Conservation (phyloP, 176 grass and related monocot species). For the Pontederia crassipes region DNA sequence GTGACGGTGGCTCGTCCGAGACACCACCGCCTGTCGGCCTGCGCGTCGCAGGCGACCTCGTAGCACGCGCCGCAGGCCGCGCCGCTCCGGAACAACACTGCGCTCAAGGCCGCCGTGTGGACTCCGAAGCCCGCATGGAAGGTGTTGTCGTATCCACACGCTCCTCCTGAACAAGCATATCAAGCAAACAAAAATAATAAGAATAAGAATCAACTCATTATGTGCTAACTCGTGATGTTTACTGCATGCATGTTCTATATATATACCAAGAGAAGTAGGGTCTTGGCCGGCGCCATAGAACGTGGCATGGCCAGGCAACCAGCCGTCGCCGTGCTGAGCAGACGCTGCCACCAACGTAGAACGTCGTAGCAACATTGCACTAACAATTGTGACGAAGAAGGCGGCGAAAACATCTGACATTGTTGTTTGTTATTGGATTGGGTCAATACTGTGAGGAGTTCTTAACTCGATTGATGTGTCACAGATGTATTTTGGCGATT, state of each 20-base stretch:
- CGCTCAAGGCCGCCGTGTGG: slow-evolving; percentile 22
- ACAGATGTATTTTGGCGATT: too few relatives aligned
- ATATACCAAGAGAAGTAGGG: slow-evolving; percentile 19
- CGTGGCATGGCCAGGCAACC: slow-evolving; percentile 15
- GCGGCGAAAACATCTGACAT: too few relatives aligned
- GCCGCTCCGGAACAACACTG: slow-evolving; percentile 26
- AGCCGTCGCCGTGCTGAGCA: background rate
- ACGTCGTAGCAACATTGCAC: too few relatives aligned
- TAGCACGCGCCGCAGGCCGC: slow-evolving; percentile 24
- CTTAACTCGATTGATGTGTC: too few relatives aligned
- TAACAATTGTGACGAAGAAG: background rate
- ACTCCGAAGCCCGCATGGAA: slow-evolving; percentile 20
- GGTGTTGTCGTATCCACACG: slow-evolving; percentile 29
- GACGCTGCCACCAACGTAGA: too few relatives aligned
- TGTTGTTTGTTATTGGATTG: too few relatives aligned
- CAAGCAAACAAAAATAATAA: background rate
- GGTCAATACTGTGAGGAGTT: too few relatives aligned
- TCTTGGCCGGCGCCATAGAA: slow-evolving; percentile 26
- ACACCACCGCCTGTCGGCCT: slow-evolving; percentile 20
- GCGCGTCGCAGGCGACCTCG: slow-evolving; percentile 6
- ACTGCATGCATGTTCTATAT: background rate
- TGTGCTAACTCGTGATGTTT: background rate
- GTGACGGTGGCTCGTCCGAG: background rate
- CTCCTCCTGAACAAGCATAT: slow-evolving; percentile 17
- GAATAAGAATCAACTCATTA: background rate